These are phyloP conservation scores for Massariosphaeria phaeospora DNA, from an alignment of 495 filamentous ascomycete genomes.

Conservation along the genomic window DNA sequence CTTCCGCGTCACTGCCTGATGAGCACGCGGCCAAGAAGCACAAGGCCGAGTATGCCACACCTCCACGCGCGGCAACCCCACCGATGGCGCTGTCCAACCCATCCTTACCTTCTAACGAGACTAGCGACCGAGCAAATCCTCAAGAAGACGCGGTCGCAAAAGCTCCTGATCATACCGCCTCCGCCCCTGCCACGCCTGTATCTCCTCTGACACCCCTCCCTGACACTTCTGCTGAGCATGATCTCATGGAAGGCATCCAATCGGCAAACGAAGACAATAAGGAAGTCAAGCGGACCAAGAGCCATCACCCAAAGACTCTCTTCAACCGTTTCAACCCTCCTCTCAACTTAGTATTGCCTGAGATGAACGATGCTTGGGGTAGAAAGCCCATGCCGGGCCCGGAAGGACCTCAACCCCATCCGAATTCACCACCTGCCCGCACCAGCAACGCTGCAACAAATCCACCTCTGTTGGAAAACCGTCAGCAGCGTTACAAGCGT, in stretches of 20 bases:
- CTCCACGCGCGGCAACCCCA: background rate
- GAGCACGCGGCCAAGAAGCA: background rate
- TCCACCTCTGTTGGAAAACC: constrained; percentile 14
- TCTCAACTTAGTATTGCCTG: background rate
- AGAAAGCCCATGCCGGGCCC: constrained; percentile 4
- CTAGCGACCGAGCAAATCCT: background rate
- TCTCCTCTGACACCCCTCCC: no score
- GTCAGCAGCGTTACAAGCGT: background rate
- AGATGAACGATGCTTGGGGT: background rate
- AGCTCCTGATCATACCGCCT: no score
- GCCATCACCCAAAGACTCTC: background rate
- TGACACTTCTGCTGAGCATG: no score
- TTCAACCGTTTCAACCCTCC: background rate
- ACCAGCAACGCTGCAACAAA: constrained; percentile 1
- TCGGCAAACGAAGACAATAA: no score
- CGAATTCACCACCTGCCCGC: constrained; percentile 2
- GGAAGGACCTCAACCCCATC: constrained; percentile 3
- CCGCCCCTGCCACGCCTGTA: no score
- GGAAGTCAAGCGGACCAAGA: background rate
- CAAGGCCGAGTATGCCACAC: background rate
- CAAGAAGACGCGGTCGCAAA: background rate
- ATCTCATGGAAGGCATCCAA: no score
- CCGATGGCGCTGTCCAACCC: background rate
- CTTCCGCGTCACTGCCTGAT: background rate
- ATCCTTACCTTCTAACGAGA: background rate